Base-by-base conservation (phyloP, 1,284 basidiomycete genomes). In the Chiua sp. region DNA sequence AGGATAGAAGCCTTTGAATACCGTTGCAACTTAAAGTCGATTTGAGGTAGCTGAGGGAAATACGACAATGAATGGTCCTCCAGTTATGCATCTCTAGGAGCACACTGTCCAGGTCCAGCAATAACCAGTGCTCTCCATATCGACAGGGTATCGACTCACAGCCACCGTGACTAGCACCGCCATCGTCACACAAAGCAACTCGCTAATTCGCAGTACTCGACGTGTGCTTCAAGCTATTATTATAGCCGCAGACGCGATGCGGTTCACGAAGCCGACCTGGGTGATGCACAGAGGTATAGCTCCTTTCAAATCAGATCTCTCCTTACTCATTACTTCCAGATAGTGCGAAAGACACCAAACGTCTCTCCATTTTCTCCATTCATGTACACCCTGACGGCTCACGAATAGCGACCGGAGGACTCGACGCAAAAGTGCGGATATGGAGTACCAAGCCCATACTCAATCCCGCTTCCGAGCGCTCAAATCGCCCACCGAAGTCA, bases 401-500 rank as follows among this genome's bases (percentile, higher is more conserved):
- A 44, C 87, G 97, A 30, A 89, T 99, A 62, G 98, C 98, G 12
- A 99, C 97, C 1, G 97, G 96, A 23, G 96, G 97, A 18, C 82
- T 98, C 50, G 96, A 98, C 75, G 90, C 93, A 52, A 98, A 98
- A 81, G 89, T 99, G 65, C 91, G 96, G 63, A 95, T 99, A 76
- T 99, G 98, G 98, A 92, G 92, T 63, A 98, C 97, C 1, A 90
- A 92, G 60, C 94, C 96, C 2, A 97, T 99, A 66, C 80, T 98
- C 37, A 88, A 90, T 61, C 76, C 82, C 26, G 82, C 86, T 20
- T 86, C 88, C 0, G 93, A 96, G 64, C 77, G 79, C n/a, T 87
- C 89, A 18, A 87, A 89, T 44, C 85, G 84, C 53, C 91, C 93
- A 33, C 93, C 93, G 46, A 95, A 95, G 72, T 87, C 93, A 22